Conservation (phyloP, 805 yeast genomes). For the Candida multigemmis region DNA sequence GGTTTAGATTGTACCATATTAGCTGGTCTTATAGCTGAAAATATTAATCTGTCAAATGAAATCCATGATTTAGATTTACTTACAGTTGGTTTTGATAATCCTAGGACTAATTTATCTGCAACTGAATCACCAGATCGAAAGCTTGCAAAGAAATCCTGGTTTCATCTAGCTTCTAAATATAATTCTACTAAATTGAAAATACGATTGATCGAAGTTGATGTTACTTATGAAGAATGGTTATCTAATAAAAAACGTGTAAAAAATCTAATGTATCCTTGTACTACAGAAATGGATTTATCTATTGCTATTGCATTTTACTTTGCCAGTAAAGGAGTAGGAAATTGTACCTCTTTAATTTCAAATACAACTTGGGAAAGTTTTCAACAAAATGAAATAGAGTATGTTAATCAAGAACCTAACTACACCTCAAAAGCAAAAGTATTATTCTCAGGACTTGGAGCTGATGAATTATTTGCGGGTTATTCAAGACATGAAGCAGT, state of each 20-base stretch:
- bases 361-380: constrained; percentile 11
- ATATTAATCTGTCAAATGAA: constrained; percentile 7
- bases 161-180: constrained; percentile 35
- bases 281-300: constrained; percentile 91
- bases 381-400: constrained; percentile 3
- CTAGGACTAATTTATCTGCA: constrained; percentile 56
- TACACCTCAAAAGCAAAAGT: constrained; percentile 57
- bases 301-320: constrained; percentile 94
- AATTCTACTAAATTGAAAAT: constrained; percentile 27
- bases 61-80: constrained; percentile 54
- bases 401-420: constrained; percentile 3
- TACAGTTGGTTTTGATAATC: constrained; percentile 89
- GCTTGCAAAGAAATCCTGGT: constrained; percentile 59
- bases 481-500: constrained; percentile 72
- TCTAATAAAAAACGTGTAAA: constrained; percentile 42
- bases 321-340: constrained; percentile 53
- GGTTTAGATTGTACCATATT: constrained; percentile 89
- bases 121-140: constrained; percentile 78
- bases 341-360: constrained; percentile 4
- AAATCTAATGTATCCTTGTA: constrained; percentile 69
- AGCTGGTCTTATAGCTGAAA: constrained; percentile 40
- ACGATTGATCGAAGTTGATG: constrained; percentile 60
- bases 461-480: constrained; percentile 96
- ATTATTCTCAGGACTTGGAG: constrained; percentile 87
- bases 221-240: constrained; percentile 60